Percentiles rank a stretch among this genome's conserved stretches.
These are phyloP conservation scores for Dioscorea zingiberensis DNA, from an alignment of 106 monocot species.

Conservation along the genomic window DNA sequence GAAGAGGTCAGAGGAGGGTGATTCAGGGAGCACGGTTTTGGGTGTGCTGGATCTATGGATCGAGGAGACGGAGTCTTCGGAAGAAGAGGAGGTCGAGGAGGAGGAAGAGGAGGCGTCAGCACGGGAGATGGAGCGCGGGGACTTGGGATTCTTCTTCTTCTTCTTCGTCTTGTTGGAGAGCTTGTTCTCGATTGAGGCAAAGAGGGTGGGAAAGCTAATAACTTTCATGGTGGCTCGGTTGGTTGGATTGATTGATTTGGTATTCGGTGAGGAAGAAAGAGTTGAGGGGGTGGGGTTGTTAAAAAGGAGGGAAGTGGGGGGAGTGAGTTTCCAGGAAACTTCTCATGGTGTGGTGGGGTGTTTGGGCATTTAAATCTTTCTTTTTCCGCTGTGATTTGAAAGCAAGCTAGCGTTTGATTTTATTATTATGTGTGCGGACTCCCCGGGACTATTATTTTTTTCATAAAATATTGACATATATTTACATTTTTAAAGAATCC, in stretches of 20 bases:
- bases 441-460: too few species aligned
- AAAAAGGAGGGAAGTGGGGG: neutral
- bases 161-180: constrained; percentile 1
- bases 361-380: too few species aligned
- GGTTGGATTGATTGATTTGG: neutral
- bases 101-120: neutral
- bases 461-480: too few species aligned
- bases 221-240: neutral
- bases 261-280: neutral
- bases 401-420: too few species aligned
- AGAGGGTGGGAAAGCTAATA: neutral
- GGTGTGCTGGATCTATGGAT: neutral
- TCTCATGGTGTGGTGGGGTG: neutral
- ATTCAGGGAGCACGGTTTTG: neutral
- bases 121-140: too few species aligned
- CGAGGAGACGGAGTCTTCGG: neutral
- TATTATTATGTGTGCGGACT: too few species aligned
- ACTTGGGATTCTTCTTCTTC: too few species aligned
- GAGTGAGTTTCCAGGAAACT: constrained; percentile 11
- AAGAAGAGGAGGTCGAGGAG: neutral
- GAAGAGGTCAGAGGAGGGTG: neutral
- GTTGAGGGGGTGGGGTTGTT: neutral
- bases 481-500: too few species aligned
- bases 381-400: too few species aligned
- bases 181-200: neutral